Base-by-base conservation (phyloP, 2,329 filamentous ascomycete species). In the Hirsutella thompsonii region DNA sequence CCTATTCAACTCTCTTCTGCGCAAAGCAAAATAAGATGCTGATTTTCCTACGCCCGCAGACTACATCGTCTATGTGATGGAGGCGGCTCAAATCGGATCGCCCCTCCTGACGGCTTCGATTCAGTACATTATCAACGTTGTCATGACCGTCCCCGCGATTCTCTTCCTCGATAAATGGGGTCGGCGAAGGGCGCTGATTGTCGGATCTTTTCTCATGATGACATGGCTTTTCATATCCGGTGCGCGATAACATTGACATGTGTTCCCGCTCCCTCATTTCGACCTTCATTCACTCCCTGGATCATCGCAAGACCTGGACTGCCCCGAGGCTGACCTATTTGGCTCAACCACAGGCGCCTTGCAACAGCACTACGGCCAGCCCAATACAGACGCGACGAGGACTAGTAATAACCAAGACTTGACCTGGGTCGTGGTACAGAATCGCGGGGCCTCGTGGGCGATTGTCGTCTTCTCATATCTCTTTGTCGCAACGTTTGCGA, bases 401-500 rank as follows among this genome's bases (percentile, higher is more conserved):
- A 66, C 59, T 26, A 54, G 62, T 1, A 45, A 52, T 16, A 68
- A 69, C 47, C 55, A 57, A 16, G 62, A 69, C 38, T 70, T 78
- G 28, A 71, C 70, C n/a, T 80, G 75, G 75, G 61, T 76, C 18
- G 64, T 80, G 28, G 53, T 64, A 33, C 56, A 67, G 42, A 69
- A 74, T 47, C 60, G 65, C 3, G 54, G 68, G 0, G 68, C 72
- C 1, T 78, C 78, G 2, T 73, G 73, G 38, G 81, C 69, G 14
- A 71, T 88, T 5, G 48, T 82, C 43, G 72, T 76, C 2, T 76
- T 70, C 48, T 79, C 75, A 0, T 83, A 80, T 49, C 69, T 74
- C 29, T 74, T 79, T 44, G 72, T 79, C 8, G 71, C 72, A 2
- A 57, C 58, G 0, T 61, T 59, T 44, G 57, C 58, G 1, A 52